A percentile compares a stretch with the other conserved stretches of the same genome.
Evolutionary conservation across 345 rosid genomes (phyloP).

Genomic region (Linum trigynum): DNA sequence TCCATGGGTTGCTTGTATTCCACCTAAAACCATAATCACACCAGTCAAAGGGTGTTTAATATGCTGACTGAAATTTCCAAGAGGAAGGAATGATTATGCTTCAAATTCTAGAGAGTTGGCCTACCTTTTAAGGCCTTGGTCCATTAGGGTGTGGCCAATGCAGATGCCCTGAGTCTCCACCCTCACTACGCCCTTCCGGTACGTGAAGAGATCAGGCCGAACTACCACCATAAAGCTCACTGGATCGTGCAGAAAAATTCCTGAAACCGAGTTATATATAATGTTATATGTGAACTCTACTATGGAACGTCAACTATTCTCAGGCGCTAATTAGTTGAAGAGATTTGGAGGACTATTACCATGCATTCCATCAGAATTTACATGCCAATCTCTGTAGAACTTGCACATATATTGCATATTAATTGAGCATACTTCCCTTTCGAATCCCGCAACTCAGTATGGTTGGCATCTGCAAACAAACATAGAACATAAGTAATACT

Average conservation of each 20-base stretch:
- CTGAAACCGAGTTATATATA: constrained; percentile 26
- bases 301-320: no score
- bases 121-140: no score
- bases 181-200: constrained; percentile 72
- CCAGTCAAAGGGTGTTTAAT: not conserved
- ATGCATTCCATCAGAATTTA: constrained; percentile 70
- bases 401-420: constrained; percentile 56
- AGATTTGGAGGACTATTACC: constrained; percentile 30
- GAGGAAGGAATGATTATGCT: no score
- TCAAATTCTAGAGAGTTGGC: no score
- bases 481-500: not conserved
- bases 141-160: no score
- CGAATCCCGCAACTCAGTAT: constrained; percentile 44
- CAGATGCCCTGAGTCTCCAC: no score
- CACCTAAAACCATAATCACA: not conserved
- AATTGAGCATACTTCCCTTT: constrained; percentile 52
- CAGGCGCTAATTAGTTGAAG: no score
- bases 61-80: no score
- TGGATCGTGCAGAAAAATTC: constrained; percentile 88
- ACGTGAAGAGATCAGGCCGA: constrained; percentile 81
- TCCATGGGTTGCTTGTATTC: constrained; percentile 27
- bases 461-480: constrained; percentile 46
- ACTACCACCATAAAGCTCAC: constrained; percentile 67
- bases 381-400: constrained; percentile 90
- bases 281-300: no score